Percentiles rank a stretch among this genome's conserved stretches.
phyloP scores from a whole-genome alignment of 1,284 basidiomycete species.

The Marasmius oreades region DNA sequence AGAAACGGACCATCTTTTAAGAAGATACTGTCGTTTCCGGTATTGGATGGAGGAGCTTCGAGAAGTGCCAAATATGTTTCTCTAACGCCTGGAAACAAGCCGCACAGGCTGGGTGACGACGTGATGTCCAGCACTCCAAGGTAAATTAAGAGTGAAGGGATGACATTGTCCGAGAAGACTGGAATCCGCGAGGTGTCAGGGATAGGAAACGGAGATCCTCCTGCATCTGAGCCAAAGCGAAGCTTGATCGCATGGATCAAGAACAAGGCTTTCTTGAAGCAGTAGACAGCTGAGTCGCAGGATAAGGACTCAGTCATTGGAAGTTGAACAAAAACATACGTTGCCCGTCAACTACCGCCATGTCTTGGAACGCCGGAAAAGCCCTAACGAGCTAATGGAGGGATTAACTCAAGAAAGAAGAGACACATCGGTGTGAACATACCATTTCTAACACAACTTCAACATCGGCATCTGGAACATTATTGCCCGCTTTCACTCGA shows the following conservation, averaged over 20 bases:
- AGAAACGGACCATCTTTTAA: constrained; percentile 64
- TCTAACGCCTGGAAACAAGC: constrained; percentile 43
- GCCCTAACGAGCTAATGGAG: constrained; percentile 58
- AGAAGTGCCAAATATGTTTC: constrained; percentile 26
- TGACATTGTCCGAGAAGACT: constrained; percentile 83
- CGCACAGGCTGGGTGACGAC: constrained; percentile 35
- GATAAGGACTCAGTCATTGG: neutral
- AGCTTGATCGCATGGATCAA: constrained; percentile 68
- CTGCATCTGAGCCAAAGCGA: constrained; percentile 45
- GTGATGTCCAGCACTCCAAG: constrained; percentile 72
- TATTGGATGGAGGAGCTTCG: constrained; percentile 11
- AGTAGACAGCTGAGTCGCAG: constrained; percentile 61
- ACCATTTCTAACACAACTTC: constrained; percentile 68
- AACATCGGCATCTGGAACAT: constrained; percentile 34
- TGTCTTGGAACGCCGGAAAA: constrained; percentile 76
- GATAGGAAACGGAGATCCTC: constrained; percentile 53
- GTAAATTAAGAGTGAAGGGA: constrained; percentile 80
- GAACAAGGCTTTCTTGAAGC: constrained; percentile 88
- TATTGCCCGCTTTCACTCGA: constrained; percentile 29
- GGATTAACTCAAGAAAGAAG: constrained; percentile 12
- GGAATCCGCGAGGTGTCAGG: constrained; percentile 62
- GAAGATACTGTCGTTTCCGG: constrained; percentile 20
- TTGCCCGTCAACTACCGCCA: constrained; percentile 56
- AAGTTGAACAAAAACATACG: constrained; percentile 41
- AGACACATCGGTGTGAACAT: constrained; percentile 17